Percentiles rank a stretch among this genome's conserved stretches.
Evolutionary conservation across 148 eudicot genomes (phyloP).

Genomic region (Diospyros kaki): DNA sequence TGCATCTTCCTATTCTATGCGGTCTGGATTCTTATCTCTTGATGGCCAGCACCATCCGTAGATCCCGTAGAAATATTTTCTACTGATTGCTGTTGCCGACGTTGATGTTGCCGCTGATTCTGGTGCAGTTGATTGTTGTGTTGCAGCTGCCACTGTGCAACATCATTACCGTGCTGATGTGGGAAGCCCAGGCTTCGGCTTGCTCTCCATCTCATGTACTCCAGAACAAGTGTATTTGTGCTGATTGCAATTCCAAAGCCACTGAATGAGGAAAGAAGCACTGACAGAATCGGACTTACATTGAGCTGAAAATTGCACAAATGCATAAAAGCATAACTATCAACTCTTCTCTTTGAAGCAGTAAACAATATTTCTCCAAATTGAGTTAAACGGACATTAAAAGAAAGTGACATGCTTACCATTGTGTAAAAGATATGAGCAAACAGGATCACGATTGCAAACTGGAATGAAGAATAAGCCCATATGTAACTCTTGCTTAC

Average conservation of each 20-base stretch:
- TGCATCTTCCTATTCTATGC: slow-evolving; percentile 6
- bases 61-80: slow-evolving; percentile 11
- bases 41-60: slow-evolving; percentile 1
- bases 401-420: slow-evolving; percentile 24
- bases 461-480: slow-evolving; percentile 57
- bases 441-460: slow-evolving; percentile 45
- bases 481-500: slow-evolving; percentile 51
- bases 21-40: slow-evolving; percentile 2
- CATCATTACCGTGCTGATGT: slow-evolving; percentile 13
- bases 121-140: slow-evolving; percentile 10
- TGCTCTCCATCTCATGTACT: slow-evolving; percentile 40
- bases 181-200: slow-evolving; percentile 18
- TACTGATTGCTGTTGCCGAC: slow-evolving; percentile 3
- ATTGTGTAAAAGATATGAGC: slow-evolving; percentile 48
- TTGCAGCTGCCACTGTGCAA: slow-evolving; percentile 14
- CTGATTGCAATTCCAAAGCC: slow-evolving; percentile 54
- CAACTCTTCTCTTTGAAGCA: neutral
- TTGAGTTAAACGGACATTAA: neutral
- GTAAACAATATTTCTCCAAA: neutral
- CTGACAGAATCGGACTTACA: slow-evolving; percentile 35
- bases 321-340: neutral
- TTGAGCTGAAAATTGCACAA: slow-evolving; percentile 35
- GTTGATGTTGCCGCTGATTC: slow-evolving; percentile 10
- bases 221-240: slow-evolving; percentile 44
- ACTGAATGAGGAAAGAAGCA: slow-evolving; percentile 52